These are phyloP conservation scores for Talaromyces sp. DNA, from an alignment of 2,329 filamentous ascomycete species.

Conservation along the genomic window DNA sequence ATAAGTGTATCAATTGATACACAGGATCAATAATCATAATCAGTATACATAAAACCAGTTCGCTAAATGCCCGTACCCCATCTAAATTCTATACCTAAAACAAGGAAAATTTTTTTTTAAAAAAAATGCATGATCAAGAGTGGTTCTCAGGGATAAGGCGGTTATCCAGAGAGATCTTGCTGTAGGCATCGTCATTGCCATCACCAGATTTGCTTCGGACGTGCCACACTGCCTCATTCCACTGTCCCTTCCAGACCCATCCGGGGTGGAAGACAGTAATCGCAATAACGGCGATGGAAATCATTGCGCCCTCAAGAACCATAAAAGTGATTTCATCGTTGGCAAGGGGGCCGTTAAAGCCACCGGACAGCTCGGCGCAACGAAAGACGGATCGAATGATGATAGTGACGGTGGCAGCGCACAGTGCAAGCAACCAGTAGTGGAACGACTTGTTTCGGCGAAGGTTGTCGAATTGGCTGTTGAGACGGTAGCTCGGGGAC, in stretches of 20 bases:
- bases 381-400: conserved; percentile 47
- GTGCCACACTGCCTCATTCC: neutral
- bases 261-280: conserved; percentile 48
- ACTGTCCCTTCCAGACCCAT: conserved; percentile 9
- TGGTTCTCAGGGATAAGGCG: neutral
- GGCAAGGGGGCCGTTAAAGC: conserved; percentile 44
- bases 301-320: conserved; percentile 51
- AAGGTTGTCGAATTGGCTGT: conserved; percentile 8
- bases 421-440: conserved; percentile 24
- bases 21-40: neutral
- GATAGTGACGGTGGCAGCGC: conserved; percentile 40
- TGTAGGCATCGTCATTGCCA: neutral
- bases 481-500: conserved; percentile 12
- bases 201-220: neutral
- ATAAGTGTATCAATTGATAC: neutral
- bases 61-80: neutral
- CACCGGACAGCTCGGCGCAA: conserved; percentile 45
- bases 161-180: neutral
- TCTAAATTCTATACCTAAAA: neutral
- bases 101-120: neutral
- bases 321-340: conserved; percentile 49
- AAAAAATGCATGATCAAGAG: neutral
- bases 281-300: conserved; percentile 40
- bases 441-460: conserved; percentile 8
- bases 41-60: neutral